Percentiles rank a stretch among this genome's conserved stretches.
Evolutionary conservation across 192 early-diverging fungal species (phyloP).

Genomic region (Chytriomyces sp.): DNA sequence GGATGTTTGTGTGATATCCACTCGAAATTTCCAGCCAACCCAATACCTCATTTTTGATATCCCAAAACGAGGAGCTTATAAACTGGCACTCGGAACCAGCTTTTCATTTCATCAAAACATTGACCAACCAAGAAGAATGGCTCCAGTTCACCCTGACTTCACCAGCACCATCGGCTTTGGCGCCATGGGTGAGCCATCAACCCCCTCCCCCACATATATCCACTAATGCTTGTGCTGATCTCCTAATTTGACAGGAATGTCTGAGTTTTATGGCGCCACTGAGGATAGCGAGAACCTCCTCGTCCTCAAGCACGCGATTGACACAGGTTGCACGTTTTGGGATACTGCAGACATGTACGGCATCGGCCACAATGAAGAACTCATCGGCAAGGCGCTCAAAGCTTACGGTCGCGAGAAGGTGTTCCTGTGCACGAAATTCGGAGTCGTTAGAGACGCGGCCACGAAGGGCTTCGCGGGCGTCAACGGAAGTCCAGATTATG

Average conservation of each 20-base stretch:
- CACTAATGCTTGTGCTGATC: not conserved
- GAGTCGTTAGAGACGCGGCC: slow-evolving; percentile 35
- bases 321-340: slow-evolving; percentile 45
- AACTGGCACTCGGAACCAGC: too few relatives aligned
- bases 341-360: slow-evolving; percentile 64
- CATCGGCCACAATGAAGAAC: slow-evolving; percentile 56
- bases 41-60: too few relatives aligned
- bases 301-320: slow-evolving; percentile 30
- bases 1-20: too few relatives aligned
- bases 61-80: too few relatives aligned
- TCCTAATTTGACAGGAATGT: too few relatives aligned
- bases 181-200: not conserved
- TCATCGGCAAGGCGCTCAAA: slow-evolving; percentile 55
- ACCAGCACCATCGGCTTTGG: not conserved
- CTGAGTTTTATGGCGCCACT: slow-evolving; percentile 18
- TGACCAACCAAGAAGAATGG: too few relatives aligned
- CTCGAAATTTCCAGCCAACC: too few relatives aligned
- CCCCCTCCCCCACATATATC: not conserved
- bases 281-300: slow-evolving; percentile 18
- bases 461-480: slow-evolving; percentile 25
- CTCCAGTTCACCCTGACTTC: too few relatives aligned
- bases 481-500: slow-evolving; percentile 52
- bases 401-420: slow-evolving; percentile 42
- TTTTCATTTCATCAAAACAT: too few relatives aligned
- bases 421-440: slow-evolving; percentile 69